Conservation (phyloP, 1,284 basidiomycete species). For the Moniliophthora roreri region DNA sequence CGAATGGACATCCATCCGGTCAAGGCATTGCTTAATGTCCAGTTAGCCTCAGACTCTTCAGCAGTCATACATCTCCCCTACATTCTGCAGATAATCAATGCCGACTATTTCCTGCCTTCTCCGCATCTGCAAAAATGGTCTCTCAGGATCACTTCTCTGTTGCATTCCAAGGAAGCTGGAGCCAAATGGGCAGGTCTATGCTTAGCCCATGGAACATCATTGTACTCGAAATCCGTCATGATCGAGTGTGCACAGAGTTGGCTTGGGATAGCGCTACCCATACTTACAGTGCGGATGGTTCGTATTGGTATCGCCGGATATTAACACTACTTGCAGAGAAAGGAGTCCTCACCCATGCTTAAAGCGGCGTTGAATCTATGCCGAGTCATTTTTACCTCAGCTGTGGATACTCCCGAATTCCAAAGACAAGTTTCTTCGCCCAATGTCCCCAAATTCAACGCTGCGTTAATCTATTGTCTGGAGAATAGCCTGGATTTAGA, state of each 20-base stretch:
- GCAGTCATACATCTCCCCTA: slow-evolving; percentile 58
- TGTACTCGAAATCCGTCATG: slow-evolving; percentile 56
- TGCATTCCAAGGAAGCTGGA: slow-evolving; percentile 71
- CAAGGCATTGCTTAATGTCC: slow-evolving; percentile 65
- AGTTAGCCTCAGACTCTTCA: slow-evolving; percentile 65
- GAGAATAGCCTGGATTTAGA: slow-evolving; percentile 51
- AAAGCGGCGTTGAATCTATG: slow-evolving; percentile 65
- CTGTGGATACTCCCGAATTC: slow-evolving; percentile 65
- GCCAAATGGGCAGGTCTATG: slow-evolving; percentile 76
- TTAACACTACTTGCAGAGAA: slow-evolving; percentile 49
- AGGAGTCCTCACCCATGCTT: slow-evolving; percentile 56
- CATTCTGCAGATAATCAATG: slow-evolving; percentile 50
- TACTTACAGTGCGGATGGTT: slow-evolving; percentile 59
- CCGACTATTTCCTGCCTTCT: slow-evolving; percentile 55
- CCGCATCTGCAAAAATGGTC: slow-evolving; percentile 72
- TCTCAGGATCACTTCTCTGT: slow-evolving; percentile 62
- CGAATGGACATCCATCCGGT: slow-evolving; percentile 44
- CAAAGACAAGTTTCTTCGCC: slow-evolving; percentile 73
- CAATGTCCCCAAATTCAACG: slow-evolving; percentile 68
- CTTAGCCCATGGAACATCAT: slow-evolving; percentile 63
- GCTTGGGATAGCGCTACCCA: slow-evolving; percentile 61
- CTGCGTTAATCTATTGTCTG: slow-evolving; percentile 51
- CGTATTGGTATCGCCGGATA: slow-evolving; percentile 22
- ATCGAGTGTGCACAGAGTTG: slow-evolving; percentile 70
- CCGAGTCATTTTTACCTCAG: slow-evolving; percentile 54